Conservation (phyloP, 495 filamentous ascomycete species). For the Penicillium silybi region DNA sequence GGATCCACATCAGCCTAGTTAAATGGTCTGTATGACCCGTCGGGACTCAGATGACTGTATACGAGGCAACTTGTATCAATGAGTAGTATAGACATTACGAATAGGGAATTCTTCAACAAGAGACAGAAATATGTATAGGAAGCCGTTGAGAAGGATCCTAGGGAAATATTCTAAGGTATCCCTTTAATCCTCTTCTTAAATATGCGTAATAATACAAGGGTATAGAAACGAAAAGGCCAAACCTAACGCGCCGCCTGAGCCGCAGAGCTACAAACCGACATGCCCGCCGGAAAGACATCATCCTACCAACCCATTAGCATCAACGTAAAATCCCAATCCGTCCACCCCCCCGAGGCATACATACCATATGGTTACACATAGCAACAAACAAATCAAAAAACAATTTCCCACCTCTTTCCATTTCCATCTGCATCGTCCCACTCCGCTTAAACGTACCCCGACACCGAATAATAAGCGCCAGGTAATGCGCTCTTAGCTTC, state of each 20-base stretch:
- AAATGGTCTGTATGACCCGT: neutral
- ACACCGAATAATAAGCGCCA: slow-evolving; percentile 84
- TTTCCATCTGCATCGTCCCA: slow-evolving; percentile 95
- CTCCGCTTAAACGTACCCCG: slow-evolving; percentile 85
- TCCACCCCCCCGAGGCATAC: slow-evolving; percentile 13
- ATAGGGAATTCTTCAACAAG: no score
- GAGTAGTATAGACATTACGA: neutral
- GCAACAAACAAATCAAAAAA: slow-evolving; percentile 95
- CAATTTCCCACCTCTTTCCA: slow-evolving; percentile 79
- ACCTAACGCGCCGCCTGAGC: slow-evolving; percentile 3
- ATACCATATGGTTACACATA: slow-evolving; percentile 81
- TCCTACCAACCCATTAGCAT: slow-evolving; percentile 15
- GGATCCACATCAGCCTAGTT: neutral
- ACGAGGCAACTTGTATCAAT: neutral
- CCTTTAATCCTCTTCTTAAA: no score
- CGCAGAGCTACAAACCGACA: slow-evolving; percentile 20
- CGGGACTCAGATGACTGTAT: neutral
- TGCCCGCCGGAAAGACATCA: slow-evolving; percentile 14
- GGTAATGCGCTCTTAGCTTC: slow-evolving; percentile 83
- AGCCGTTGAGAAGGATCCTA: no score
- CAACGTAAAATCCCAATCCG: neutral
- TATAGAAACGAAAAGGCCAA: slow-evolving; percentile 13
- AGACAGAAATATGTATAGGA: no score
- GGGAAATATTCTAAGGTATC: no score
- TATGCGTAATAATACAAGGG: slow-evolving; percentile 18